A percentile compares a stretch with the other conserved stretches of the same genome.
phyloP scores from a whole-genome alignment of 2,329 filamentous ascomycete species.

The Dothideomycetes sp. region DNA sequence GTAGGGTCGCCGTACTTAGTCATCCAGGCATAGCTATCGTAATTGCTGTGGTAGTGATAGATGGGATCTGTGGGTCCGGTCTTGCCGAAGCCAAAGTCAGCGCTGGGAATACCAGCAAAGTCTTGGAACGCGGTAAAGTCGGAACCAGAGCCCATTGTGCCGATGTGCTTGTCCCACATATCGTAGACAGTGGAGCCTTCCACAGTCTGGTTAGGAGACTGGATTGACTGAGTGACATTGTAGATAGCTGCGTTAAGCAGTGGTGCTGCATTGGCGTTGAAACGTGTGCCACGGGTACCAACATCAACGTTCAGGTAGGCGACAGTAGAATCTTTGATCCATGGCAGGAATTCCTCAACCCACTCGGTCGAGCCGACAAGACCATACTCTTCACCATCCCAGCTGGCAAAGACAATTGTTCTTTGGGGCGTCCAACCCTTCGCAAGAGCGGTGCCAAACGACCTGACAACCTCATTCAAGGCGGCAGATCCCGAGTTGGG shows the following conservation, averaged over 20 bases:
- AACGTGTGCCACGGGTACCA: slow-evolving; percentile 56
- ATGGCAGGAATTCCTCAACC: slow-evolving; percentile 82
- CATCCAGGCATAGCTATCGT: slow-evolving; percentile 82
- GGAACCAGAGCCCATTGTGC: slow-evolving; percentile 45
- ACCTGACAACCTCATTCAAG: slow-evolving; percentile 67
- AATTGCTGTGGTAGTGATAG: slow-evolving; percentile 76
- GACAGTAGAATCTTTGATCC: slow-evolving; percentile 63
- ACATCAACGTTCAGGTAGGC: slow-evolving; percentile 85
- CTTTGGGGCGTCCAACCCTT: slow-evolving; percentile 76
- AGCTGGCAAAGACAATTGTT: slow-evolving; percentile 77
- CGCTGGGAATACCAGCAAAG: slow-evolving; percentile 40
- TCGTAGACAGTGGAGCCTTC: slow-evolving; percentile 62
- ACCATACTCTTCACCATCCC: slow-evolving; percentile 69
- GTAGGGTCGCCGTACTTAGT: slow-evolving; percentile 60
- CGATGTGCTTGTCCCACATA: slow-evolving; percentile 46
- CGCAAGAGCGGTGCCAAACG: slow-evolving; percentile 61
- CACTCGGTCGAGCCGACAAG: slow-evolving; percentile 82
- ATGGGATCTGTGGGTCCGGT: slow-evolving; percentile 36
- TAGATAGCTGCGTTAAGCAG: slow-evolving; percentile 65
- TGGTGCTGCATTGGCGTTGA: slow-evolving; percentile 59
- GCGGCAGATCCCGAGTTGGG: slow-evolving; percentile 75
- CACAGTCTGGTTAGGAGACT: slow-evolving; percentile 60
- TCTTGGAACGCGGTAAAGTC: slow-evolving; percentile 47
- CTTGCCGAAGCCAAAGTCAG: slow-evolving; percentile 39
- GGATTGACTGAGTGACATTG: slow-evolving; percentile 54